These are phyloP conservation scores for Physcomitrellopsis africana DNA, from an alignment of 225 moss, liverwort and hornwort genomes.

Conservation along the genomic window DNA sequence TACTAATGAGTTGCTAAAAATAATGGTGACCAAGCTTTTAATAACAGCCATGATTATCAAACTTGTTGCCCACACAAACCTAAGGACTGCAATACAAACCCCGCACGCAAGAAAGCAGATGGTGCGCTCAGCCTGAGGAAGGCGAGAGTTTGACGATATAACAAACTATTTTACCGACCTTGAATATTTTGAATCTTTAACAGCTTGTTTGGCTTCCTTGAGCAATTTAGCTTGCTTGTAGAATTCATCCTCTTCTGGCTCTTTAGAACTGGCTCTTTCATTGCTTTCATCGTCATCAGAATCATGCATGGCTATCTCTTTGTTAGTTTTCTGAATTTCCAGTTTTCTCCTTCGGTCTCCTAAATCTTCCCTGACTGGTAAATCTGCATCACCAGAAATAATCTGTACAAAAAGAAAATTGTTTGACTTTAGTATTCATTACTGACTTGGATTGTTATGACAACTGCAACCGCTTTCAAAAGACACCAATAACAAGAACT, in stretches of 20 bases:
- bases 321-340: slow-evolving; percentile 68
- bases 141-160: neutral
- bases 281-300: slow-evolving; percentile 35
- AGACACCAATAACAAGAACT: neutral
- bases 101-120: neutral
- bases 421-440: slow-evolving; percentile 3
- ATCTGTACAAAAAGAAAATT: slow-evolving; percentile 44
- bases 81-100: slow-evolving; percentile 8
- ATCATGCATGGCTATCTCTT: slow-evolving; percentile 37
- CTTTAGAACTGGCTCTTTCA: slow-evolving; percentile 39
- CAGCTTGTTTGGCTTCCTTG: slow-evolving; percentile 75
- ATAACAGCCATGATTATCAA: too few relatives aligned
- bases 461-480: neutral
- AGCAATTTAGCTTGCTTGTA: slow-evolving; percentile 83
- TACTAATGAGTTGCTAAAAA: neutral
- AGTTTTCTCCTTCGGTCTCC: slow-evolving; percentile 90
- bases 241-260: slow-evolving; percentile 58
- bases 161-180: slow-evolving; percentile 39
- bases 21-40: too few relatives aligned
- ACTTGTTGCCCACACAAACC: slow-evolving; percentile 20
- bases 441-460: neutral
- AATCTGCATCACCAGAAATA: slow-evolving; percentile 88
- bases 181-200: slow-evolving; percentile 77
- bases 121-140: neutral
- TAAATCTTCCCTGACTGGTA: slow-evolving; percentile 81